Percentiles rank a stretch among this genome's conserved stretches.
Evolutionary conservation across 2,329 filamentous ascomycete species (phyloP).

Genomic region (Samsoniella hepiali): DNA sequence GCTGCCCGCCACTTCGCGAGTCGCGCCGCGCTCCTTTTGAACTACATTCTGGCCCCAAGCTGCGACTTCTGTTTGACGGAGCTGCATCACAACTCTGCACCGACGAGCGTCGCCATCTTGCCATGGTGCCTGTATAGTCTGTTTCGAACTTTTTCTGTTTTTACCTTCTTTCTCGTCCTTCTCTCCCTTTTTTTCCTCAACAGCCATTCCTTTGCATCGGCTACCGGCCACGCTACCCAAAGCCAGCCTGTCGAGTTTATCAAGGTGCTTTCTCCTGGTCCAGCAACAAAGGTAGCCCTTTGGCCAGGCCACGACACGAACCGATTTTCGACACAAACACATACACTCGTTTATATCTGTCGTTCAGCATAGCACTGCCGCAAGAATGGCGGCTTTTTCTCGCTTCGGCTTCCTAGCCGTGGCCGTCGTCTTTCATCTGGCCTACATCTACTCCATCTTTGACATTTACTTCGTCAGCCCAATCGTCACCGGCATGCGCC

Average conservation of each 20-base stretch:
- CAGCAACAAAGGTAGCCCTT: neutral
- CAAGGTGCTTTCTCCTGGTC: conserved; percentile 12
- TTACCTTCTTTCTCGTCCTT: neutral
- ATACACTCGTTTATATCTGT: neutral
- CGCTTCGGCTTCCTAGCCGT: conserved; percentile 83
- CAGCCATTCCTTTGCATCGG: conserved; percentile 5
- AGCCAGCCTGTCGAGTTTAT: conserved; percentile 18
- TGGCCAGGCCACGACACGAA: neutral
- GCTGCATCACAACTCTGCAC: neutral
- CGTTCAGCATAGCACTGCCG: neutral
- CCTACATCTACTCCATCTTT: conserved; percentile 95
- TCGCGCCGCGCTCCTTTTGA: conserved; percentile 7
- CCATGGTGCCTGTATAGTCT: neutral
- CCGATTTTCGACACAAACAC: neutral
- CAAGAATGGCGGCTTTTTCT: conserved; percentile 51
- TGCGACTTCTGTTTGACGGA: neutral
- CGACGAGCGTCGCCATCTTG: neutral
- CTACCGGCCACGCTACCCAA: neutral
- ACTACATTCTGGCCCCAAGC: conserved; percentile 1
- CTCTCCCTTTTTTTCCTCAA: neutral
- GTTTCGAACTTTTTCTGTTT: neutral
- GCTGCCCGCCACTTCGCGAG: neutral
- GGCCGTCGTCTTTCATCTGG: conserved; percentile 86
- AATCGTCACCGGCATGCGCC: conserved; percentile 91
- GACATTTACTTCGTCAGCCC: conserved; percentile 98